phyloP scores from a whole-genome alignment of 306 rosid genomes.

The Ammopiptanthus mongolicus region DNA sequence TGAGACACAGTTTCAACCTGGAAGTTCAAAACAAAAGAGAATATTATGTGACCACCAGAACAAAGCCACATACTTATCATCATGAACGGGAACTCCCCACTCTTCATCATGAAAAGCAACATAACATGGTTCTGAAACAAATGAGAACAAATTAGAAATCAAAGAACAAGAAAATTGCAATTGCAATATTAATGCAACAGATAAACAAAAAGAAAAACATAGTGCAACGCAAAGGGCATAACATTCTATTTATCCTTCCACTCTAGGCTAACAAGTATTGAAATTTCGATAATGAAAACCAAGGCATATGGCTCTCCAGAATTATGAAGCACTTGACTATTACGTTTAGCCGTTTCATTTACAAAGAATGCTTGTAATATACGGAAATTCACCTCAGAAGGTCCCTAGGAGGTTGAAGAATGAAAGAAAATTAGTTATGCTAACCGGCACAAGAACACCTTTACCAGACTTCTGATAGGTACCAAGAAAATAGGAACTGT shows the following conservation, averaged over 20 bases:
- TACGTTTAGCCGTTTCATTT: conserved; percentile 4
- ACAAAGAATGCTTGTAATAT: background rate
- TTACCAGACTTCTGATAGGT: background rate
- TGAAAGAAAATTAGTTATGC: conserved; percentile 13
- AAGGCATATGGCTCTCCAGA: background rate
- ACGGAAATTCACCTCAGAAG: background rate
- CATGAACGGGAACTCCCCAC: conserved; percentile 75
- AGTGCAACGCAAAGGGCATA: background rate
- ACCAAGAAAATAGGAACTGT: too few species aligned
- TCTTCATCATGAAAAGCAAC: conserved; percentile 63
- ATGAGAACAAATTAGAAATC: conserved; percentile 25
- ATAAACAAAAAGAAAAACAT: background rate
- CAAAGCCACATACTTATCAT: conserved; percentile 55
- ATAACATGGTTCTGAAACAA: conserved; percentile 52
- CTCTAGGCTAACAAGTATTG: conserved; percentile 6
- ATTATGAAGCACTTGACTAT: background rate
- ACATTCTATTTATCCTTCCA: conserved; percentile 10
- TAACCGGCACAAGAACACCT: background rate
- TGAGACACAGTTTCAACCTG: conserved; percentile 17
- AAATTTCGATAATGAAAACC: conserved; percentile 6
- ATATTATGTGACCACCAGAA: conserved; percentile 14
- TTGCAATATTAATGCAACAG: background rate
- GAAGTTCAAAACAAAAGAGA: conserved; percentile 21
- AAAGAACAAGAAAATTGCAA: conserved; percentile 1
- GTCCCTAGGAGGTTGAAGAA: background rate